Evolutionary conservation across 2,329 filamentous ascomycete genomes (phyloP).

Genomic region (Ophiosphaerella narmari): DNA sequence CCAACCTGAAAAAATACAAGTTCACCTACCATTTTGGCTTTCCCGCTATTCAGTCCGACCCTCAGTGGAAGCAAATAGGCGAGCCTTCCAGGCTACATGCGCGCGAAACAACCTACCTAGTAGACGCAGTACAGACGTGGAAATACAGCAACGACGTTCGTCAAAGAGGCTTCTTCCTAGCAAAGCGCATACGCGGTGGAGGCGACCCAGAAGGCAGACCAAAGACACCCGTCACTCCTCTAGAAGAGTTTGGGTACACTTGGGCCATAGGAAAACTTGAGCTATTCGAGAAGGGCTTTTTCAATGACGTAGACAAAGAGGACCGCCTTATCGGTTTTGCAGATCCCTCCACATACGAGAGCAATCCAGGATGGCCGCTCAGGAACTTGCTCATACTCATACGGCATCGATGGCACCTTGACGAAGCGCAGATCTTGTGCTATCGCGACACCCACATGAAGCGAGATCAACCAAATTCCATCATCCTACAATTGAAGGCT

Average conservation of each 20-base stretch:
- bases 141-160: slow-evolving; percentile 77
- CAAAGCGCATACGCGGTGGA: slow-evolving; percentile 66
- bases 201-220: slow-evolving; percentile 33
- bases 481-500: slow-evolving; percentile 64
- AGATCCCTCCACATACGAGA: slow-evolving; percentile 87
- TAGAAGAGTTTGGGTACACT: slow-evolving; percentile 65
- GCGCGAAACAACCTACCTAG: slow-evolving; percentile 76
- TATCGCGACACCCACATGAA: slow-evolving; percentile 82
- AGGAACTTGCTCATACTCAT: slow-evolving; percentile 87
- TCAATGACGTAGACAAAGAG: slow-evolving; percentile 69
- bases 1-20: slow-evolving; percentile 95
- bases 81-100: slow-evolving; percentile 57
- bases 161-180: slow-evolving; percentile 96
- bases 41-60: slow-evolving; percentile 87
- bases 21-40: slow-evolving; percentile 99
- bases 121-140: slow-evolving; percentile 87
- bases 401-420: slow-evolving; percentile 77
- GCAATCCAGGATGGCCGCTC: slow-evolving; percentile 90
- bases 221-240: slow-evolving; percentile 57
- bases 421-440: slow-evolving; percentile 81
- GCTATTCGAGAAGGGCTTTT: slow-evolving; percentile 85
- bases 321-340: slow-evolving; percentile 86
- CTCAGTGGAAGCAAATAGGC: slow-evolving; percentile 68
- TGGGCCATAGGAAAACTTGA: slow-evolving; percentile 81
- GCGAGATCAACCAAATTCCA: slow-evolving; percentile 79